Conservation (phyloP, 768 basidiomycete species). For the Dacryopinax spathularia region DNA sequence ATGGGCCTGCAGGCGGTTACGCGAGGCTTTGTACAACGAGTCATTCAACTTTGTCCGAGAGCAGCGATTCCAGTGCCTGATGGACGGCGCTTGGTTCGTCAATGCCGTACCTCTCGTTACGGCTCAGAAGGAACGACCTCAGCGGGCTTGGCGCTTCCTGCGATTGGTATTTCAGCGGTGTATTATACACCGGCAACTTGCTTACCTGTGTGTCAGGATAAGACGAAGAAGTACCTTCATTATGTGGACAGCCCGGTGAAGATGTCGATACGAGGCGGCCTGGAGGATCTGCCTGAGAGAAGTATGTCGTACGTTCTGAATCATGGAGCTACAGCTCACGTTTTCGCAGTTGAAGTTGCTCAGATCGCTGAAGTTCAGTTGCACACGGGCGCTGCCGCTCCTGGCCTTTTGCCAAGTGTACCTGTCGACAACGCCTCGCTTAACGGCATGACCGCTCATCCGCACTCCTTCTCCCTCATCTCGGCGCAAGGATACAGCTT, state of each 20-base stretch:
- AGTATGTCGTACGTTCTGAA: conserved; percentile 20
- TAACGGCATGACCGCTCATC: conserved; percentile 30
- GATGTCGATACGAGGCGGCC: conserved; percentile 60
- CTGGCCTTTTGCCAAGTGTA: conserved; percentile 32
- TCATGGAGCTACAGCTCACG: background rate
- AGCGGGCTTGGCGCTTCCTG: conserved; percentile 72
- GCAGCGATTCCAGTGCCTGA: conserved; percentile 74
- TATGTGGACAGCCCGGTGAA: conserved; percentile 71
- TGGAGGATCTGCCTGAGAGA: conserved; percentile 77
- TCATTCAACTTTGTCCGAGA: conserved; percentile 80
- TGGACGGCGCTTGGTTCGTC: conserved; percentile 87
- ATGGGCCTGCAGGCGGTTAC: conserved; percentile 46
- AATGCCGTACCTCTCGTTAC: conserved; percentile 49
- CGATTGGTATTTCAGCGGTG: conserved; percentile 44
- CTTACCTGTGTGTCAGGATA: conserved; percentile 40
- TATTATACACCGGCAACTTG: background rate
- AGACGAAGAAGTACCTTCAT: conserved; percentile 64
- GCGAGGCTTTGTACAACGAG: conserved; percentile 75
- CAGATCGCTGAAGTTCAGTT: conserved; percentile 67
- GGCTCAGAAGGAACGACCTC: conserved; percentile 34
- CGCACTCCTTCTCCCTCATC: conserved; percentile 63
- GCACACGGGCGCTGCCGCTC: conserved; percentile 45
- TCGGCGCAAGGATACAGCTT: conserved; percentile 55
- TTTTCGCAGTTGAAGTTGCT: conserved; percentile 45
- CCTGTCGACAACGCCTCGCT: conserved; percentile 24